A percentile compares a stretch with the other conserved stretches of the same genome.
Evolutionary conservation across 108 stramenopile genomes (phyloP).

Genomic region (Fragilaria radians): DNA sequence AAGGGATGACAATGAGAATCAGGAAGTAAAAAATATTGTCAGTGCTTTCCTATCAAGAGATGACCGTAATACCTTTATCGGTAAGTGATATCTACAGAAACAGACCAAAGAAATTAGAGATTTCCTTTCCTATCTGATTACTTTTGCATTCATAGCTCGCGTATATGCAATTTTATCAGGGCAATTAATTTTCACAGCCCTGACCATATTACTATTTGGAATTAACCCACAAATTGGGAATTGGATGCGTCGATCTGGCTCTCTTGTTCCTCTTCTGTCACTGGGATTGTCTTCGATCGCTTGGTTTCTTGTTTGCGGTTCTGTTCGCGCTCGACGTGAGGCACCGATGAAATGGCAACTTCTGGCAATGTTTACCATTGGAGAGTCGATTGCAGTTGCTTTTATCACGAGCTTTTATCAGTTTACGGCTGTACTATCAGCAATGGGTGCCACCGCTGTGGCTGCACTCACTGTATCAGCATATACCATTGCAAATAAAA

Average conservation of each 20-base stretch:
- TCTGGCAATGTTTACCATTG: constrained; percentile 66
- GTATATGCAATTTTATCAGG: constrained; percentile 73
- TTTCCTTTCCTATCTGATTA: neutral
- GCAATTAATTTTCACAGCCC: constrained; percentile 66
- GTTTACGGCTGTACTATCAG: constrained; percentile 52
- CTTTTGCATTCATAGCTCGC: constrained; percentile 30
- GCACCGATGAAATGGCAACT: constrained; percentile 68
- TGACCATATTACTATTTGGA: constrained; percentile 51
- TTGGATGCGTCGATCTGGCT: constrained; percentile 29
- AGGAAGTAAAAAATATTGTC: constrained; percentile 36
- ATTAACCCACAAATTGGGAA: constrained; percentile 27
- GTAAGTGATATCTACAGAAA: constrained; percentile 14
- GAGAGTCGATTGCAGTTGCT: constrained; percentile 66
- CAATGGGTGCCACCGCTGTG: constrained; percentile 60
- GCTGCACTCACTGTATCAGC: constrained; percentile 65
- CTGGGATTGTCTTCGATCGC: constrained; percentile 37
- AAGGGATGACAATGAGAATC: constrained; percentile 7
- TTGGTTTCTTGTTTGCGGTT: constrained; percentile 41
- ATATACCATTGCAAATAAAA: constrained; percentile 73
- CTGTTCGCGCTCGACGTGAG: constrained; percentile 44
- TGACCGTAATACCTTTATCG: constrained; percentile 62
- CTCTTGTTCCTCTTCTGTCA: constrained; percentile 28
- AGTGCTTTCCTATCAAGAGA: constrained; percentile 69
- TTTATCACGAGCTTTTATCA: constrained; percentile 64
- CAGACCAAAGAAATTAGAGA: neutral